Evolutionary conservation across 2,329 filamentous ascomycete genomes (phyloP).

Genomic region (Trichoderma endophyticum): DNA sequence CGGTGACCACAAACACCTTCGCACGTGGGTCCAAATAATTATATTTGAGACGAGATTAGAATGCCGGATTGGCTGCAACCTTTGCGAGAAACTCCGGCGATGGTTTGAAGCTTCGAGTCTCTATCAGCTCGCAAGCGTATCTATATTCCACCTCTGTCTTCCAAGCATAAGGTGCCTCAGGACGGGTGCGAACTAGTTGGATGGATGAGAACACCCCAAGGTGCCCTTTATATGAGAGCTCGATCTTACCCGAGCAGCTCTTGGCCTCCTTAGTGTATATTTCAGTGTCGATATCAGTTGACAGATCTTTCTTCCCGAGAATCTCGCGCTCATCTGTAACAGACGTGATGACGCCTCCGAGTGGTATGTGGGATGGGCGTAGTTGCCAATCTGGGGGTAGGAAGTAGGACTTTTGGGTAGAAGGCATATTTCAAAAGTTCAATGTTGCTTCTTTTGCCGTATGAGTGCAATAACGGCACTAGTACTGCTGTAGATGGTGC

Average conservation of each 20-base stretch:
- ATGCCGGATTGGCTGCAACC: background rate
- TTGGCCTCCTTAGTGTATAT: background rate
- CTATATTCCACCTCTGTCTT: no score
- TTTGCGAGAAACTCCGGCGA: background rate
- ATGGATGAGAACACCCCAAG: no score
- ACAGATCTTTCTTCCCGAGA: background rate
- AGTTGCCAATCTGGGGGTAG: fast-evolving
- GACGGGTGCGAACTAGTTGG: no score
- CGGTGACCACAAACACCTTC: background rate
- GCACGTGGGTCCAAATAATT: no score
- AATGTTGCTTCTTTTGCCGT: no score
- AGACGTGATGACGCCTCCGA: background rate
- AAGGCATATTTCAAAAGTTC: no score
- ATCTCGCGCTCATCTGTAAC: background rate
- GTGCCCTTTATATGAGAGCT: no score
- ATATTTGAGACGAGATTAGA: background rate
- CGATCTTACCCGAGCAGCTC: background rate
- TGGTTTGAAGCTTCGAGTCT: background rate
- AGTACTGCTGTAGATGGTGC: no score
- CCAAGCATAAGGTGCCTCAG: no score
- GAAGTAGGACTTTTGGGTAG: background rate
- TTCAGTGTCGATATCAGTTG: background rate
- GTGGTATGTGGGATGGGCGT: background rate
- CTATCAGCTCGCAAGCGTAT: background rate
- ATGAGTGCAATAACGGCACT: no score